Evolutionary conservation across 2,329 filamentous ascomycete genomes (phyloP), one percentile per base, ranked within the genome.

Genomic region (Botryotinia calthae): DNA sequence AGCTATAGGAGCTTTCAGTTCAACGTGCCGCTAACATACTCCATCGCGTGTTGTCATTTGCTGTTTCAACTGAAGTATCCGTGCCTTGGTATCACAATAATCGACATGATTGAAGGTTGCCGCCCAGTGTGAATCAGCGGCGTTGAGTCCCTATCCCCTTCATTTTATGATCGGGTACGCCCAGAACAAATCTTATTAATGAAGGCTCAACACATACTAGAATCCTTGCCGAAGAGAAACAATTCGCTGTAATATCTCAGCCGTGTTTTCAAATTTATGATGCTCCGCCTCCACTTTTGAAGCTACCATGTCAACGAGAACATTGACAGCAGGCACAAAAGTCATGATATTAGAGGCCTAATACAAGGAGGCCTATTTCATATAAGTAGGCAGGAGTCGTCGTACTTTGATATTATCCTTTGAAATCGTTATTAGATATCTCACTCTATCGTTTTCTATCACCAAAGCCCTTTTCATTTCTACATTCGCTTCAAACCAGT

Each of bases 271-370:
- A n/a, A 68, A 61, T 10, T 56, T n/a, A 37, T 67, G 28, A 59
- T 72, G 70, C 63, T 68, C 42, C 42, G 51, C 51, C 51, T 72
- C 48, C 70, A 68, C 40, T 62, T 61, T 67, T 31, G 42, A 22
- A 42, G 31, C 25, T 51, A 9, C 42, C 42, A 31, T 59, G 20
- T 67, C 42, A 61, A 72, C 9, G 40, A n/a, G 6, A 9, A 48
- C 20, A 48, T 40, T 61, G 70, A 54, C 18, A 48, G 40, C 61
- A 44, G 28, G 18, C 22, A 65, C 44, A 10, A 6, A 8, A 44
- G 18, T 31, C 1, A 48, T 34, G 20, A 48, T 48, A 51, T 28
- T 31, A 28, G 22, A 51, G 46, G 40, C 68, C 54, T 42, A 25
- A 71, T 10, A 37, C 44, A 71, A 28, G 58, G 16, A 46, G 14